Evolutionary conservation across 257 asterid species (phyloP), one percentile per base, ranked within the genome.

Genomic region (Lycium barbarum): DNA sequence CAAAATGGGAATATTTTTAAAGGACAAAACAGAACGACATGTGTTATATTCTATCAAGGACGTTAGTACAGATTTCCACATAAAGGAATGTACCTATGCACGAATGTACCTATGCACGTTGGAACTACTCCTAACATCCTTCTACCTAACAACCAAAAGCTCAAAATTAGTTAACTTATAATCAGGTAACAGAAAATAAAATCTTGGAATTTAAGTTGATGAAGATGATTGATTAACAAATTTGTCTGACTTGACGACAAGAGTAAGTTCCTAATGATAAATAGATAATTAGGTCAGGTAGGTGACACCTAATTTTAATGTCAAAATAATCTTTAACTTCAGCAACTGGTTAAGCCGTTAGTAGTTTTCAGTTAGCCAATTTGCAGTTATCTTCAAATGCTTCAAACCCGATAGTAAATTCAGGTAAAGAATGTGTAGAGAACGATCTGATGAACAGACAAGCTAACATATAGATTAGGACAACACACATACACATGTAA

Each of bases 351-450:
- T 91, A 88, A 86, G 88, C 80, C 88, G 97, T 89, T 89, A 82
- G 92, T 90, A 82, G 92, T 90, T 92, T 91, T 90, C 94, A 85
- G 87, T 88, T 86, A 90, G 82, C 82, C 82, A 78, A 88, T 89
- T 84, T 93, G 91, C 91, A 84, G 95, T 90, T 93, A 11, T 26
- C 47, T 67, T 67, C 45, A 67, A 36, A 85, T 26, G 88, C 93
- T 91, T 93, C 88, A 89, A 86, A 86, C 71, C 90, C 81, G 22
- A 57, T 51, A 54, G 26, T 49, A 84, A 55, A 85, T 82, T 68
- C 55, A 58, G 47, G 71, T 83, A 87, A 74, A 47, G 82, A 51
- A 76, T 76, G 82, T 76, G 65, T 26, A 53, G 57, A 89, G 86
- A 88, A 86, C 12, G 82, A 76, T 76, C n/a, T 26, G 65, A 76